These are phyloP conservation scores for Aspergillus bertholletiae DNA, from an alignment of 495 filamentous ascomycete genomes.

Conservation along the genomic window DNA sequence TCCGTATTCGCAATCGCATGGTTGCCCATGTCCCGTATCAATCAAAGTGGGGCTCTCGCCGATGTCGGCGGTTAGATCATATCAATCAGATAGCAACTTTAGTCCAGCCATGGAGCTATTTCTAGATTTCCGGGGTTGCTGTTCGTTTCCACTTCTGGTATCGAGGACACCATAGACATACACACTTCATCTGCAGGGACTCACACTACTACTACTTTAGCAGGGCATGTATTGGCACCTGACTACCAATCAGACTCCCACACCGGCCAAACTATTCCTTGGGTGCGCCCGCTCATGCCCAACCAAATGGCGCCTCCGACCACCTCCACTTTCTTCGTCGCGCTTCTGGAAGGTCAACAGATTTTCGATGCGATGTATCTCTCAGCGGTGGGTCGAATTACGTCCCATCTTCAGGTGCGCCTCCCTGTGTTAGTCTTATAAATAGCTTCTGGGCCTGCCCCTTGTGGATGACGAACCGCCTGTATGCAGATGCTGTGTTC, in stretches of 20 bases:
- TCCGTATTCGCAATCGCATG: background rate
- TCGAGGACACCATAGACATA: background rate
- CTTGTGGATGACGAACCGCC: background rate
- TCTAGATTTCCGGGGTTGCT: background rate
- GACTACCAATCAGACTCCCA: background rate
- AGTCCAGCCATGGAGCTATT: background rate
- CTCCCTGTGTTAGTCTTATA: background rate
- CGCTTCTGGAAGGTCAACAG: background rate
- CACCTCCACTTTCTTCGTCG: background rate
- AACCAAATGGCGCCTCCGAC: background rate
- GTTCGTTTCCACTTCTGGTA: background rate
- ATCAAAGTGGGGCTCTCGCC: conserved; percentile 34
- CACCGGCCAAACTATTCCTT: too few species aligned
- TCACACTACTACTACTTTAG: background rate
- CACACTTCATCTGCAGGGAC: background rate
- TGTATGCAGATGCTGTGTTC: background rate
- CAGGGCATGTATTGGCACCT: background rate
- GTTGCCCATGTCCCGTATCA: background rate
- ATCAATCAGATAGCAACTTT: conserved; percentile 11
- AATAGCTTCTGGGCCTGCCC: background rate
- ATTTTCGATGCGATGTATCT: background rate
- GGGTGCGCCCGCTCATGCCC: background rate
- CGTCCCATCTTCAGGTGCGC: background rate
- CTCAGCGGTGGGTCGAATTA: background rate
- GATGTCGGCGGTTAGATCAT: conserved; percentile 56